These are phyloP conservation scores for Ochetophila trinervis DNA, from an alignment of 306 rosid genomes.

Conservation along the genomic window DNA sequence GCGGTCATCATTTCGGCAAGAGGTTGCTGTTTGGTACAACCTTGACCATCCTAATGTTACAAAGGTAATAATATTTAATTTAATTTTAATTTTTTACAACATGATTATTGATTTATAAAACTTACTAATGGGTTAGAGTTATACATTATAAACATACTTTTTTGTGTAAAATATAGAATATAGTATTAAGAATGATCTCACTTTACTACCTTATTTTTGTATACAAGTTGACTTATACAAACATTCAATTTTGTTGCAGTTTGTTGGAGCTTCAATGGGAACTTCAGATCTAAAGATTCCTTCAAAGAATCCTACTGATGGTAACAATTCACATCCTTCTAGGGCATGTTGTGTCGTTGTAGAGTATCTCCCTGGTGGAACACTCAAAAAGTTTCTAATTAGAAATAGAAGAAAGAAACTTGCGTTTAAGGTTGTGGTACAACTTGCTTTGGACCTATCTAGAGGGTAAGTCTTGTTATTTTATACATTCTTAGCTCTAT, in stretches of 20 bases:
- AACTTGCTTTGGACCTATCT: slow-evolving; percentile 61
- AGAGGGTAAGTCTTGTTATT: slow-evolving; percentile 47
- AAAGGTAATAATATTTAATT: slow-evolving; percentile 49
- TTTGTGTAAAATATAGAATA: neutral
- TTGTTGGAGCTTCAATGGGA: slow-evolving; percentile 77
- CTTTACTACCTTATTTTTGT: slow-evolving; percentile 6
- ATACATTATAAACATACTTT: neutral
- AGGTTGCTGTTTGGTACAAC: slow-evolving; percentile 98
- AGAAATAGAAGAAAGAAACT: slow-evolving; percentile 53
- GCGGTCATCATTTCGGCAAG: slow-evolving; percentile 90
- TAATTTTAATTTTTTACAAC: slow-evolving; percentile 16
- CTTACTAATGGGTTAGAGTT: neutral
- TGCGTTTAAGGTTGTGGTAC: slow-evolving; percentile 50
- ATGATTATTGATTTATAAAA: neutral
- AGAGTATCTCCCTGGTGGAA: slow-evolving; percentile 57
- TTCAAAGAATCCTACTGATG: slow-evolving; percentile 35
- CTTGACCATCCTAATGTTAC: slow-evolving; percentile 95
- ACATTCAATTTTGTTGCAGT: slow-evolving; percentile 39
- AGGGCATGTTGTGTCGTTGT: slow-evolving; percentile 74
- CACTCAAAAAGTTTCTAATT: slow-evolving; percentile 51
- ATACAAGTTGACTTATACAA: neutral
- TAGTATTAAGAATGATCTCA: neutral
- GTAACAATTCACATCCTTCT: slow-evolving; percentile 38
- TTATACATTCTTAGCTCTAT: neutral
- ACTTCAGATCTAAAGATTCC: slow-evolving; percentile 60